Evolutionary conservation across 495 filamentous ascomycete genomes (phyloP).

Genomic region (Aspergillus kassunensis): DNA sequence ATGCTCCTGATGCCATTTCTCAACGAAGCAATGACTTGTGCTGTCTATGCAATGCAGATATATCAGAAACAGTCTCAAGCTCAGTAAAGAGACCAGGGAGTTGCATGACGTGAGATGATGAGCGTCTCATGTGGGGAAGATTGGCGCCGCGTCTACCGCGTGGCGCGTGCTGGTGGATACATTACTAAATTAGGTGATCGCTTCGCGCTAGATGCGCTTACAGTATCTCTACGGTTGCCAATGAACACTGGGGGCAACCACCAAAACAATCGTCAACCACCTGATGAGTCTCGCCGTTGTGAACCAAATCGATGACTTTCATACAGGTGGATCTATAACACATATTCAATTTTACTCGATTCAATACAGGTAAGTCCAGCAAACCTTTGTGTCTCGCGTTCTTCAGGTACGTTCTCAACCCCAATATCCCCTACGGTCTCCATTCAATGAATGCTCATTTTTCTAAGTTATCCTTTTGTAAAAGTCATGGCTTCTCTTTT

Average conservation of each 20-base stretch:
- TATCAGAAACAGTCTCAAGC: background rate
- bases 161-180: no score
- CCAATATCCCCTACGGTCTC: background rate
- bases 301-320: background rate
- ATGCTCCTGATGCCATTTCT: conserved; percentile 48
- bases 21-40: background rate
- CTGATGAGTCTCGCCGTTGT: background rate
- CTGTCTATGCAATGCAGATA: background rate
- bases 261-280: conserved; percentile 17
- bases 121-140: conserved; percentile 13
- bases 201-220: conserved; percentile 21
- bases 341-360: background rate
- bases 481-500: conserved; percentile 34
- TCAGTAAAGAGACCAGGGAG: background rate
- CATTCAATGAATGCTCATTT: no score
- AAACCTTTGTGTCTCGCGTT: background rate
- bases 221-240: conserved; percentile 18
- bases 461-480: no score
- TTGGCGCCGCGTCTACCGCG: background rate
- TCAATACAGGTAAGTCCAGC: conserved; percentile 17
- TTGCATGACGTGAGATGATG: conserved; percentile 7
- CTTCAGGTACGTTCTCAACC: conserved; percentile 17
- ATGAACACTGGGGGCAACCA: conserved; percentile 9
- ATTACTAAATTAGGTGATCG: conserved; percentile 11
- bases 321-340: conserved; percentile 2